These are phyloP conservation scores for Curvularia sp. DNA, from an alignment of 2,329 filamentous ascomycete species.

Conservation along the genomic window DNA sequence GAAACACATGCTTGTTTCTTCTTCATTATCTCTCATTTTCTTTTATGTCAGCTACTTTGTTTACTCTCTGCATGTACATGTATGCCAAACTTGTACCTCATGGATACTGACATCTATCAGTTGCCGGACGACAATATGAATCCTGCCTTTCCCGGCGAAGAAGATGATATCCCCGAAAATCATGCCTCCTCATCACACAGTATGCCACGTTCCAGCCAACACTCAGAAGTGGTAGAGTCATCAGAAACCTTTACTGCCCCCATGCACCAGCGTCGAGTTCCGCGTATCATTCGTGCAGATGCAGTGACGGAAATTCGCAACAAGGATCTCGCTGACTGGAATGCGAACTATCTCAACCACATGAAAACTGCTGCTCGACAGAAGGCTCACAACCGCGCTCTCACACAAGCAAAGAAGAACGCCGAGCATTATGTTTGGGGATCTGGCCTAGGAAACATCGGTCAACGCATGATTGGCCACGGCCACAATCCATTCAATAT, in stretches of 20 bases:
- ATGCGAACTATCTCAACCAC: conserved; percentile 64
- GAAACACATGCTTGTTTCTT: not conserved
- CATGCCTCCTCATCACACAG: conserved; percentile 33
- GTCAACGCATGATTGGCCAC: conserved; percentile 34
- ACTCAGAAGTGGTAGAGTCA: conserved; percentile 40
- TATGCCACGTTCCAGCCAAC: conserved; percentile 19
- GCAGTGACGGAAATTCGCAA: conserved; percentile 61
- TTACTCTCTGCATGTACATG: not conserved
- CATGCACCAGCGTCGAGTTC: conserved; percentile 47
- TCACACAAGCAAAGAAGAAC: conserved; percentile 65
- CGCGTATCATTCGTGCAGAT: conserved; percentile 58
- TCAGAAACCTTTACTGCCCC: conserved; percentile 51
- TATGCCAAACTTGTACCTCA: not conserved
- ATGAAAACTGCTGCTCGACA: conserved; percentile 60
- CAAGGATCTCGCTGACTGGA: conserved; percentile 64
- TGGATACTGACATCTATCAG: conserved; percentile 31
- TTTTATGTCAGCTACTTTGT: not conserved
- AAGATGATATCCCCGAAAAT: conserved; percentile 44
- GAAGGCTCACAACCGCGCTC: conserved; percentile 54
- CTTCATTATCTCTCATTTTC: not conserved
- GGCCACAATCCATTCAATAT: conserved; percentile 60
- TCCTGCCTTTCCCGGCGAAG: conserved; percentile 42
- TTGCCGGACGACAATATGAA: conserved; percentile 36
- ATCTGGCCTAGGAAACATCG: conserved; percentile 62
- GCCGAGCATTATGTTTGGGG: conserved; percentile 68